Percentiles rank a stretch among this genome's conserved stretches.
phyloP scores from a whole-genome alignment of 208 protist species.

The Wallacemonas sp. region DNA sequence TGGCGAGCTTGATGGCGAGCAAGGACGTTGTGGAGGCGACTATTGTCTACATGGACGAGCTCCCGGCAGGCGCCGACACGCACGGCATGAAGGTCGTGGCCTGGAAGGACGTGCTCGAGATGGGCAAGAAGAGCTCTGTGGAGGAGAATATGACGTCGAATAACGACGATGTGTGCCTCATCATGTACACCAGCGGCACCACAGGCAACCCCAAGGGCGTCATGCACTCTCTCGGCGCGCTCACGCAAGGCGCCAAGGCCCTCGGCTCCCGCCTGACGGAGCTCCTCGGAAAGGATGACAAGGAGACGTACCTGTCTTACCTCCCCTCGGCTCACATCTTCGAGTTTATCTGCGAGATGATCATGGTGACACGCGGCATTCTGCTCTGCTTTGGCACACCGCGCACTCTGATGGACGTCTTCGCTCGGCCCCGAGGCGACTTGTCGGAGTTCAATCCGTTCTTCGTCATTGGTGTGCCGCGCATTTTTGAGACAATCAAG shows the following conservation, averaged over 20 bases:
- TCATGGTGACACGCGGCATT: constrained; percentile 66
- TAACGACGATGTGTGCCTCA: constrained; percentile 50
- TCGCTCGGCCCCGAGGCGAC: constrained; percentile 75
- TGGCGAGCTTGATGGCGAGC: constrained; percentile 35
- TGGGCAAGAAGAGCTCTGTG: constrained; percentile 32
- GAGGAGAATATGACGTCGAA: constrained; percentile 22
- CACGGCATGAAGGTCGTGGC: constrained; percentile 23
- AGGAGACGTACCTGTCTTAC: constrained; percentile 83
- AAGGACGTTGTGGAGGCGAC: constrained; percentile 17
- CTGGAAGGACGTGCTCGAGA: constrained; percentile 63
- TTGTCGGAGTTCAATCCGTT: constrained; percentile 75
- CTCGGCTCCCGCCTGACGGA: constrained; percentile 43
- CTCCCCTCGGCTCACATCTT: constrained; percentile 93
- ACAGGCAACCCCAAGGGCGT: constrained; percentile 92
- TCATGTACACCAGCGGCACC: constrained; percentile 94
- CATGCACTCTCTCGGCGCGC: constrained; percentile 63
- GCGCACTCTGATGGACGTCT: constrained; percentile 75
- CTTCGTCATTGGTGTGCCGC: constrained; percentile 83
- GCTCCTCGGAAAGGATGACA: constrained; percentile 38
- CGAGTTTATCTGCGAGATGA: constrained; percentile 70
- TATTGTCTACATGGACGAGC: constrained; percentile 74
- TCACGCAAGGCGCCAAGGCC: constrained; percentile 41
- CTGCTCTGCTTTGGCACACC: constrained; percentile 79
- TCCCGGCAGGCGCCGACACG: constrained; percentile 35
- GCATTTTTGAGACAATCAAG: constrained; percentile 88